Evolutionary conservation across 2,329 filamentous ascomycete species (phyloP).

Genomic region (Fusarium siculi): DNA sequence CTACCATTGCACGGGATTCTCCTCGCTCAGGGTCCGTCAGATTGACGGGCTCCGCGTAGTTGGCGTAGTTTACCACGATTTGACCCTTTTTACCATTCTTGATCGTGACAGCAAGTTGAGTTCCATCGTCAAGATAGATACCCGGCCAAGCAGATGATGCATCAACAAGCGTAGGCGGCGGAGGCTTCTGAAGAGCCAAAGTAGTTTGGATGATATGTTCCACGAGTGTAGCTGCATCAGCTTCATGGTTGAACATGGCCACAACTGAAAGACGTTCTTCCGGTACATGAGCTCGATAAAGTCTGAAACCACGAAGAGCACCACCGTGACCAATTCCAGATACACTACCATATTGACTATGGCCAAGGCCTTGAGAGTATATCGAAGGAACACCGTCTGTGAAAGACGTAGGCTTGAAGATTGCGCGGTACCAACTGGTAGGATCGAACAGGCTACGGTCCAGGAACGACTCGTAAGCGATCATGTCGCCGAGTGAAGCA

Average conservation of each 20-base stretch:
- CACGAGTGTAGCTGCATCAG: conserved; percentile 13
- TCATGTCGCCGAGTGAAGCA: conserved; percentile 25
- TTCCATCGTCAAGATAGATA: conserved; percentile 21
- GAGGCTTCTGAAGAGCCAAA: conserved; percentile 16
- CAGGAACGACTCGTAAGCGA: conserved; percentile 24
- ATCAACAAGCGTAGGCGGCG: neutral
- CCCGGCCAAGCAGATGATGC: conserved; percentile 11
- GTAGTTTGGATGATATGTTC: conserved; percentile 13
- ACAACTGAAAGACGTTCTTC: conserved; percentile 26
- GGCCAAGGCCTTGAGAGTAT: conserved; percentile 18
- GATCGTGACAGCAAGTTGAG: conserved; percentile 26
- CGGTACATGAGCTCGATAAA: conserved; percentile 20
- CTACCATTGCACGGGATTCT: conserved; percentile 19
- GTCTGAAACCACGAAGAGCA: conserved; percentile 27
- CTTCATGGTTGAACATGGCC: conserved; percentile 30
- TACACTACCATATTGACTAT: conserved; percentile 14
- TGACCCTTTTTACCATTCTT: conserved; percentile 9
- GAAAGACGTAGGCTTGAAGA: conserved; percentile 19
- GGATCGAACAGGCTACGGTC: conserved; percentile 20
- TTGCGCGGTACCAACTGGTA: conserved; percentile 20
- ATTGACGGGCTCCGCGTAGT: conserved; percentile 24
- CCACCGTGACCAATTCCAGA: conserved; percentile 19
- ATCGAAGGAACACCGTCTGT: conserved; percentile 18
- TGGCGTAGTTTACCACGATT: conserved; percentile 19
- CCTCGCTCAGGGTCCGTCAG: conserved; percentile 18